Evolutionary conservation across 148 eudicot species (phyloP).

Genomic region (Oxyria digyna): DNA sequence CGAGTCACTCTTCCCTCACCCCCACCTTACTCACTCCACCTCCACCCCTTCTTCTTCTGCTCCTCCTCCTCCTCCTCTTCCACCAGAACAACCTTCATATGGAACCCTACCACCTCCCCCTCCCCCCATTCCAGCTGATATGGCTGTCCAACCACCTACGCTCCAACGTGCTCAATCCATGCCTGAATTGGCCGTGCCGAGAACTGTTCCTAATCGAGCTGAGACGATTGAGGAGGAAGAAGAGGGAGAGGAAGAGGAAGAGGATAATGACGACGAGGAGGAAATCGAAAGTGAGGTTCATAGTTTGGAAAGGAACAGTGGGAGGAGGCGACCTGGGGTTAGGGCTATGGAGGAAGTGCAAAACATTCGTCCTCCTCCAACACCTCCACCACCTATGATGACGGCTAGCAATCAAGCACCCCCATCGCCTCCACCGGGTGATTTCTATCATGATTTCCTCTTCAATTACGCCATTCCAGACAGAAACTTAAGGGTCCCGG

Average conservation of each 20-base stretch:
- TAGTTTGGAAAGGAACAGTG: conserved; percentile 7
- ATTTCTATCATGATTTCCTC: conserved; percentile 50
- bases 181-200: conserved; percentile 46
- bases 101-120: conserved; percentile 24
- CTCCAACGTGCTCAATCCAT: conserved; percentile 64
- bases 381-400: conserved; percentile 19
- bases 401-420: conserved; percentile 20
- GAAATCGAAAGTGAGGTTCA: conserved; percentile 19
- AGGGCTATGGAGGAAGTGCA: conserved; percentile 15
- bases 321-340: conserved; percentile 18
- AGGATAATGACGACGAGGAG: conserved; percentile 25
- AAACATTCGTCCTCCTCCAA: conserved; percentile 13
- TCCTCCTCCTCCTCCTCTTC: conserved; percentile 2
- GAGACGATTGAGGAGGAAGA: conserved; percentile 44
- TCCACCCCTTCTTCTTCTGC: conserved; percentile 8
- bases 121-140: conserved; percentile 10
- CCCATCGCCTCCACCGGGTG: conserved; percentile 22
- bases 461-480: conserved; percentile 39
- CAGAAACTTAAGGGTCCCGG: conserved; percentile 44
- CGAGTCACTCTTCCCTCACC: conserved; percentile 17
- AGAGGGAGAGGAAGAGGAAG: conserved; percentile 21
- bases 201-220: conserved; percentile 11
- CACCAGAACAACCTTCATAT: background rate
- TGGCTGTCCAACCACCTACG: conserved; percentile 14
- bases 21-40: conserved; percentile 18